A percentile compares a stretch with the other conserved stretches of the same genome.
phyloP scores from a whole-genome alignment of 352 stramenopile species.

The Phytopythium aichiense region DNA sequence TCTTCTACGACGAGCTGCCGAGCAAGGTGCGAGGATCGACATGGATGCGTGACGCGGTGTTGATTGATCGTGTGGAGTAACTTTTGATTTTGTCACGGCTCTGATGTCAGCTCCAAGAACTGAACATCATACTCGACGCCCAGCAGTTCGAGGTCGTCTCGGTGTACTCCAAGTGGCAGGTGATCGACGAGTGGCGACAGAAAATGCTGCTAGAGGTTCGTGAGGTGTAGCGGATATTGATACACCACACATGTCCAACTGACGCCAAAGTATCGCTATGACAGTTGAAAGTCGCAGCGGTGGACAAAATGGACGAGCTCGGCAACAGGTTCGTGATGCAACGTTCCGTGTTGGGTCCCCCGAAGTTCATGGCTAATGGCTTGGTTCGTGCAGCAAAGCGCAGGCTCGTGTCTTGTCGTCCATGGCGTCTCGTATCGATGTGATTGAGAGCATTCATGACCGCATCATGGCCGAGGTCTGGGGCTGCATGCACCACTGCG shows the following conservation, averaged over 20 bases:
- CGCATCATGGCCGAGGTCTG: constrained; percentile 75
- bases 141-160: constrained; percentile 46
- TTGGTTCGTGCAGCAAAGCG: constrained; percentile 39
- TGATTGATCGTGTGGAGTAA: background rate
- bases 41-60: background rate
- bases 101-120: constrained; percentile 23
- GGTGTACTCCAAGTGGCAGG: constrained; percentile 66
- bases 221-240: background rate
- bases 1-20: constrained; percentile 79
- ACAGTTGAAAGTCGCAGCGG: constrained; percentile 48
- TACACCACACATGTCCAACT: background rate
- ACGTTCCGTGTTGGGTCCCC: background rate
- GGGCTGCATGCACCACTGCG: constrained; percentile 78
- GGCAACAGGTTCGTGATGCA: constrained; percentile 40
- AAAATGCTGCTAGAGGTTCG: constrained; percentile 76
- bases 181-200: constrained; percentile 78
- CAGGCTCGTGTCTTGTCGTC: constrained; percentile 65
- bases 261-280: background rate
- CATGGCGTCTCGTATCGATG: constrained; percentile 58
- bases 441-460: constrained; percentile 49
- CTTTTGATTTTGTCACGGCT: background rate
- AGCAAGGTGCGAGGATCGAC: constrained; percentile 26
- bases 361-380: background rate
- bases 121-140: constrained; percentile 48
- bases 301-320: constrained; percentile 70